Base-by-base conservation (phyloP, 306 rosid species). In the Begonia peltatifolia region DNA sequence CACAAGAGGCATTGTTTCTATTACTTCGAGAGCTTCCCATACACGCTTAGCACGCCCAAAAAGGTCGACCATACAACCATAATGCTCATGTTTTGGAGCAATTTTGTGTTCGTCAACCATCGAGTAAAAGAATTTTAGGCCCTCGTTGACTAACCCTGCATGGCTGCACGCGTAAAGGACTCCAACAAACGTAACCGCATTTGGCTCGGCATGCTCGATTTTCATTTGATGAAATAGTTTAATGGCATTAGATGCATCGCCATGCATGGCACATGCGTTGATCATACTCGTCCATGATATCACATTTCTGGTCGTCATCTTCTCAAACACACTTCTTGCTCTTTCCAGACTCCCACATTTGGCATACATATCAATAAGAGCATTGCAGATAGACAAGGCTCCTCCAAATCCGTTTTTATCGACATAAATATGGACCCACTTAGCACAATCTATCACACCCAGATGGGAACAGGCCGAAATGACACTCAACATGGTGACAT, bases 91-190 rank as follows among this genome's bases (percentile, higher is more conserved):
- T 65, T 72, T 69, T 22, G 87, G 90, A 79, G 79, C 58, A 54
- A 89, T 80, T 41, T 74, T 72, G 25, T 74, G 64, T 50, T 84
- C 87, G 57, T 66, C 48, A 36, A 61, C 65, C 97, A 89, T 80
- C 12, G 79, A 84, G 49, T 73, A 69, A 61, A 80, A 89, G 18
- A 84, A 44, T 42, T 59, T 61, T 56, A 49, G 60, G 12, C 90
- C 94, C 63, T 80, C 74, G 63, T 79, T 77, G 55, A 82, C 87
- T 30, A 84, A 68, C 58, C 97, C 95, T 0, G 75, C 84, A 62
- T 89, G 97, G 66, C 95, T 72, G 52, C 97, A 89, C 18, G 97
- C 97, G 74, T 81, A 84, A 23, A 89, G 94, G 50, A 82, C 76
- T n/a, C 90, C 86, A 6, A 89, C 75, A 57, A 89, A 89, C 48